Conservation (phyloP, 2,329 filamentous ascomycete species). For the Periconia macrospinosa region DNA sequence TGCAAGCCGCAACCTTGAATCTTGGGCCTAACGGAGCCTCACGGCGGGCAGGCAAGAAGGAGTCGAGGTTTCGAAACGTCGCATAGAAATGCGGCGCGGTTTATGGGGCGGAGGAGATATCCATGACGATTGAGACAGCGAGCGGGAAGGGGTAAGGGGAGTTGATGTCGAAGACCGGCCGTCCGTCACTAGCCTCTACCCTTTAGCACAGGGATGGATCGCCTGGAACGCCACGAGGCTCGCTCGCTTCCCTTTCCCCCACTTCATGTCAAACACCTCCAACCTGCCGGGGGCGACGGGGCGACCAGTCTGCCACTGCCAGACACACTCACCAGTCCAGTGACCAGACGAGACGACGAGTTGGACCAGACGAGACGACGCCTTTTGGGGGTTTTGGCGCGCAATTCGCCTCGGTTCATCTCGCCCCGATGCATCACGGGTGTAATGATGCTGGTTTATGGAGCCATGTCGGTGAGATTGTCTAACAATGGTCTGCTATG, state of each 20-base stretch:
- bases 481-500: too few relatives aligned
- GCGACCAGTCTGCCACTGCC: too few relatives aligned
- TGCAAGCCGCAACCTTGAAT: constrained; percentile 1
- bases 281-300: too few relatives aligned
- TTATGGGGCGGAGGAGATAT: constrained; percentile 2
- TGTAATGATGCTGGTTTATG: too few relatives aligned
- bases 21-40: constrained; percentile 8
- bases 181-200: constrained; percentile 1
- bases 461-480: too few relatives aligned
- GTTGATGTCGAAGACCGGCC: constrained; percentile 3
- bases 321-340: too few relatives aligned
- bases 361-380: too few relatives aligned
- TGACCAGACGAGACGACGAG: too few relatives aligned
- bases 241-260: background rate
- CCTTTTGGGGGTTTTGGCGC: too few relatives aligned
- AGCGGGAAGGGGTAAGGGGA: constrained; percentile 4
- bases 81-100: constrained; percentile 1
- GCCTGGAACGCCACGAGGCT: background rate
- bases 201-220: background rate
- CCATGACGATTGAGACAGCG: constrained; percentile 5
- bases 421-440: too few relatives aligned
- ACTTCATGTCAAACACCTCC: background rate
- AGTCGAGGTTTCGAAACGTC: background rate
- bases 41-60: background rate
- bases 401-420: too few relatives aligned